Base-by-base conservation (phyloP, 306 rosid species). In the Rosa chinensis region DNA sequence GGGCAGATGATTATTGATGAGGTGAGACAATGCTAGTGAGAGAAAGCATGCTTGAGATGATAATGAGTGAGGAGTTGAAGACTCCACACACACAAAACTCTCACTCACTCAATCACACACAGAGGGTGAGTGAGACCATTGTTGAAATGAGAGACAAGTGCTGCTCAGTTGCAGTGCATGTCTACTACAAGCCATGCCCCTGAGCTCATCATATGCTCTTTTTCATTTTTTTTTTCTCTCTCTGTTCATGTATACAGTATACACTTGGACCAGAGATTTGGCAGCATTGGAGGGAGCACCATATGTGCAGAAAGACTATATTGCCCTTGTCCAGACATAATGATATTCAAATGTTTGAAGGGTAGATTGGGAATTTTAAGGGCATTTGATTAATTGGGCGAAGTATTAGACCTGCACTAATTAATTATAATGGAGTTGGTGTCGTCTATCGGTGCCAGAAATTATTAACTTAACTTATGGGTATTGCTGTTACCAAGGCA, bases 171-270 rank as follows among this genome's bases (percentile, higher is more conserved):
- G 56, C 72, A 45, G 85, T 72, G 14, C 71, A 72, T 78, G 85
- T 82, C 80, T 67, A 32, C 68, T 52, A 50, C 39, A 73, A 78
- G 63, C 79, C 85, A 77, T 73, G 75, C 71, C 49, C 72, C 73
- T 78, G 73, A 67, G 71, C 47, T 78, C 86, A 78, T 78, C 80
- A 74, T 73, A 82, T n/a, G 85, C 78, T 72, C 58, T 43, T 13
- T 68, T 43, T 35, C n/a, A 6, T 20, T 79, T 32, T 48, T 10
- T 75, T 56, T 20, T 47, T 28, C 43, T 62, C 47, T 17, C 61
- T 35, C 3, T 5, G 14, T 14, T 11, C 11, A 2, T 3, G 47
- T 11, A 32, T 32, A 32, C 37, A 32, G 37, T 32, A 32, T 32
- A 35, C 47, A 39, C 53, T 63, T 49, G 39, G 83, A 74, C 75